Conservation (phyloP, 2,329 filamentous ascomycete genomes). For the Penicillium rolfsii region DNA sequence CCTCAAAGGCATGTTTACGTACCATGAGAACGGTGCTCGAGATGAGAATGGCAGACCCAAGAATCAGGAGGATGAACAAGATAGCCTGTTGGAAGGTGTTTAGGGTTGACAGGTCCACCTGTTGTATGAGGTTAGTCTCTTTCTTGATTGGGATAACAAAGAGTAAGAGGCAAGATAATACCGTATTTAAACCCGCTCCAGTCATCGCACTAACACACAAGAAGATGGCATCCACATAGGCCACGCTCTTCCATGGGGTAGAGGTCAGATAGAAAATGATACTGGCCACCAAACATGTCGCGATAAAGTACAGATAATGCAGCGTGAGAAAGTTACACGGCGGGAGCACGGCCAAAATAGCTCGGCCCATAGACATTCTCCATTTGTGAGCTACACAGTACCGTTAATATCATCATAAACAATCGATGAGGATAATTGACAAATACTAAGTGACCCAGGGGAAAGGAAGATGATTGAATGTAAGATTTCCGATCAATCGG, state of each 20-base stretch:
- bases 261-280: slow-evolving; percentile 63
- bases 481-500: neutral
- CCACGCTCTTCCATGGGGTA: slow-evolving; percentile 55
- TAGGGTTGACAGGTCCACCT: slow-evolving; percentile 58
- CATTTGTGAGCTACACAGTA: slow-evolving; percentile 25
- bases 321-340: slow-evolving; percentile 64
- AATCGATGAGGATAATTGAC: neutral
- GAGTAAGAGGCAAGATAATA: slow-evolving; percentile 22
- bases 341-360: slow-evolving; percentile 35
- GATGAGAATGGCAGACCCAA: slow-evolving; percentile 70
- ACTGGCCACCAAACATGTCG: slow-evolving; percentile 58
- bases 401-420: neutral
- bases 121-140: slow-evolving; percentile 5
- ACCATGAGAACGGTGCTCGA: slow-evolving; percentile 66
- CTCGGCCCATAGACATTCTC: slow-evolving; percentile 26
- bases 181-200: slow-evolving; percentile 68
- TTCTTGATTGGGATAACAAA: slow-evolving; percentile 30
- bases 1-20: slow-evolving; percentile 65
- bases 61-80: slow-evolving; percentile 66
- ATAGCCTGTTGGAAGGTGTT: slow-evolving; percentile 71
- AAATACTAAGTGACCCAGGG: neutral
- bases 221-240: slow-evolving; percentile 69
- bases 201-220: slow-evolving; percentile 69
- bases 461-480: neutral
- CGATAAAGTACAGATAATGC: slow-evolving; percentile 69